These are phyloP conservation scores for Nematocida sp. DNA, from an alignment of 371 early-diverging fungal genomes.

Conservation along the genomic window DNA sequence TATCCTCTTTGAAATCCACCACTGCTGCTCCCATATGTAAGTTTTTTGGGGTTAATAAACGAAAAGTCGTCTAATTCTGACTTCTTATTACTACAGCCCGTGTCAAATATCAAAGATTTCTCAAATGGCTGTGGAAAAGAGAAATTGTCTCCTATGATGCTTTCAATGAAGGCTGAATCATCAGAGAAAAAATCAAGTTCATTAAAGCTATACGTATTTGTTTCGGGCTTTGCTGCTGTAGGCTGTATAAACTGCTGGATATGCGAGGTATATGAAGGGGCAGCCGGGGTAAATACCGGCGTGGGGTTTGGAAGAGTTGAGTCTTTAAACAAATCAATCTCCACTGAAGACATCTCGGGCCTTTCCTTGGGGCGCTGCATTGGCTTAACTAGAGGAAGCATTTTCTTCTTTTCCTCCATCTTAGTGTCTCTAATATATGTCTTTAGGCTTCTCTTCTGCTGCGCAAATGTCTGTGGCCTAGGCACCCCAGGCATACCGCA, in stretches of 20 bases:
- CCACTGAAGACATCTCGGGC: neutral
- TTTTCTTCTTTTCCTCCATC: slow-evolving; percentile 46
- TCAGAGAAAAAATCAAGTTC: slow-evolving; percentile 50
- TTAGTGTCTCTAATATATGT: slow-evolving; percentile 57
- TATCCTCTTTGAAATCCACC: slow-evolving; percentile 44
- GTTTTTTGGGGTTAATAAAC: slow-evolving; percentile 50
- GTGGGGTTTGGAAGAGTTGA: slow-evolving; percentile 42
- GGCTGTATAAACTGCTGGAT: slow-evolving; percentile 59
- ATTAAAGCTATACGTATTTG: slow-evolving; percentile 47
- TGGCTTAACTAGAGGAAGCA: neutral
- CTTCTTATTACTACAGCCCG: slow-evolving; percentile 37
- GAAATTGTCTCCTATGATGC: slow-evolving; percentile 50
- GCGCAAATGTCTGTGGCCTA: slow-evolving; percentile 37
- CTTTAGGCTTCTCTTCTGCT: slow-evolving; percentile 44
- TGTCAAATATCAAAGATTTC: slow-evolving; percentile 46
- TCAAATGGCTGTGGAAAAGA: slow-evolving; percentile 54
- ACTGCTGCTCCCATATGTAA: slow-evolving; percentile 37
- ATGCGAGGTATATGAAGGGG: slow-evolving; percentile 54
- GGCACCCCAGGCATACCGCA: slow-evolving; percentile 49
- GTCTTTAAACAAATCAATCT: slow-evolving; percentile 54
- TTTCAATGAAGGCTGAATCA: slow-evolving; percentile 52
- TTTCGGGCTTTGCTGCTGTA: neutral
- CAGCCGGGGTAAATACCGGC: slow-evolving; percentile 22
- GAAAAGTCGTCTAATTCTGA: slow-evolving; percentile 44
- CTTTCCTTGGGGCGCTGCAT: neutral